Evolutionary conservation across 345 rosid genomes (phyloP).

Genomic region (Erodium maritimum): DNA sequence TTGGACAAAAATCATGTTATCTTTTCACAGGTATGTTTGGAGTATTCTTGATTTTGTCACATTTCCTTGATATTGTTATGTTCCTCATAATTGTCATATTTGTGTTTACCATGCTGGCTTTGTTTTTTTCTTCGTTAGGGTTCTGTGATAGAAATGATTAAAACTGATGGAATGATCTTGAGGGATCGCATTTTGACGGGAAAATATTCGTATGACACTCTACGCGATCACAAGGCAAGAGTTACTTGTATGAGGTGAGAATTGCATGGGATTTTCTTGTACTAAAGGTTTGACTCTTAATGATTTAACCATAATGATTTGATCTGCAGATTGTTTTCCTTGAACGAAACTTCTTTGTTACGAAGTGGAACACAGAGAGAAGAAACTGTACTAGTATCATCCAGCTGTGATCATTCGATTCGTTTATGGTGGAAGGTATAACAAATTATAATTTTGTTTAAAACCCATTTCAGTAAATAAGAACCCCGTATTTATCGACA

Average conservation of each 20-base stretch:
- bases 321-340: slow-evolving; percentile 39
- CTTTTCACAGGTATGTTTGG: slow-evolving; percentile 33
- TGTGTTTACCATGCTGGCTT: background rate
- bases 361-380: slow-evolving; percentile 26
- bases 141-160: slow-evolving; percentile 15
- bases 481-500: background rate
- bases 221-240: slow-evolving; percentile 44
- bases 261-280: background rate
- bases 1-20: slow-evolving; percentile 26
- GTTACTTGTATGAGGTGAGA: slow-evolving; percentile 60
- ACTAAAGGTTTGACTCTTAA: background rate
- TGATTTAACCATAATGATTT: slow-evolving; percentile 4
- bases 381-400: slow-evolving; percentile 44
- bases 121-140: slow-evolving; percentile 23
- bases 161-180: slow-evolving; percentile 8
- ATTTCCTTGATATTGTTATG: background rate
- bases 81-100: background rate
- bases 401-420: slow-evolving; percentile 50
- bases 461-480: background rate
- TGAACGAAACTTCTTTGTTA: slow-evolving; percentile 26
- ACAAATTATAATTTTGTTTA: slow-evolving; percentile 3
- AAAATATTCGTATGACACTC: slow-evolving; percentile 7
- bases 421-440: slow-evolving; percentile 72
- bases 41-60: no score
- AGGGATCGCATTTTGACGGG: slow-evolving; percentile 9